Evolutionary conservation across 202 grass and related monocot genomes (phyloP), one percentile per base, ranked within the genome.

Genomic region (Setaria italica): DNA sequence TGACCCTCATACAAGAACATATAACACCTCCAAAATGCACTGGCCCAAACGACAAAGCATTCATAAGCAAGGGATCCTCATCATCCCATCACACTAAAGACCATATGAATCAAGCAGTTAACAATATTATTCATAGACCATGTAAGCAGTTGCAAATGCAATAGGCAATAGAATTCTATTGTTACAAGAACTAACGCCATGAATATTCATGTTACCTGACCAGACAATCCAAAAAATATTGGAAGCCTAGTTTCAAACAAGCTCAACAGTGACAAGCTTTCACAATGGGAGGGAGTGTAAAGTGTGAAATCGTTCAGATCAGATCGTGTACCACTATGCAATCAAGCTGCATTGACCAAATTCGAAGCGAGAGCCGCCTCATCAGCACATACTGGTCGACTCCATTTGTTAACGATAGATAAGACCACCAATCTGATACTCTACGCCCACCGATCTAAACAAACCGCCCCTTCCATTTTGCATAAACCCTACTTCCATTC

Each of bases 401-500:
- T 21, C 17, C 3, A 49, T 17, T n/a, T 42, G 3, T 15, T 39
- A 13, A 60, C 9, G 25, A 25, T 25, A 25, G 25, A 25, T 0
- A n/a, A 67, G 34, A 42, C 42, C 43, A 11, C 10, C 13, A 70
- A 65, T 9, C 45, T 14, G 41, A 25, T 12, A 3, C 11, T 54
- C 43, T 29, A 6, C 34, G 2, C 54, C 11, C 33, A 55, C 21
- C 53, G 64, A 91, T 91, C 81, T 47, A 50, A 64, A 41, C 20
- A 65, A 48, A 20, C 7, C 0, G 2, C 14, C 3, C 29, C 46
- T 25, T 25, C 25, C 25, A 25, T 25, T 25, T 9, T 59, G 35
- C 62, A 72, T 67, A 86, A 87, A 91, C 89, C 25, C 25, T 25
- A 25, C 25, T 25, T 25, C 25, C 25, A 25, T 25, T 25, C 25